Conservation (phyloP, 441 rosid genomes). For the Erodium moschatum region DNA sequence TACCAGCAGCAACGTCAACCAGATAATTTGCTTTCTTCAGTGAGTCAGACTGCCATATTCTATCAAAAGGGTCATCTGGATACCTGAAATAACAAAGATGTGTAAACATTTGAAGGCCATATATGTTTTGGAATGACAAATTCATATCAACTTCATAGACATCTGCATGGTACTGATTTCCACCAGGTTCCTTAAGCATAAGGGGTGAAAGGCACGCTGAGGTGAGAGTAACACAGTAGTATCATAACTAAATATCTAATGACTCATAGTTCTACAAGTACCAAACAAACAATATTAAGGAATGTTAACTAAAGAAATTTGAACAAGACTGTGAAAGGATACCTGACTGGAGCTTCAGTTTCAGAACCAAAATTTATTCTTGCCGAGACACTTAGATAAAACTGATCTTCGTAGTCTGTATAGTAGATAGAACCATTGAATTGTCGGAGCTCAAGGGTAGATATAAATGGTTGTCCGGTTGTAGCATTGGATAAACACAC, state of each 20-base stretch:
- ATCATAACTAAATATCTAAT: not conserved
- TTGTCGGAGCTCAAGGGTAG: constrained; percentile 93
- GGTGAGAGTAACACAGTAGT: not conserved
- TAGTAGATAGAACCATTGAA: constrained; percentile 74
- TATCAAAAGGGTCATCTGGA: constrained; percentile 95
- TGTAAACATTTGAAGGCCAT: not conserved
- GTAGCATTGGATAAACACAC: constrained; percentile 95
- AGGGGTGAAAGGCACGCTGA: not conserved
- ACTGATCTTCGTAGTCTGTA: constrained; percentile 52
- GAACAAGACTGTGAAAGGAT: constrained; percentile 22
- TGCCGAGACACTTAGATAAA: constrained; percentile 69
- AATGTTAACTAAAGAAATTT: constrained; percentile 13
- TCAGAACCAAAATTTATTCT: constrained; percentile 93
- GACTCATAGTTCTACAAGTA: not conserved
- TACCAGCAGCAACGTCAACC: constrained; percentile 91
- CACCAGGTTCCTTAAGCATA: not conserved
- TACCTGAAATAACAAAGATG: constrained; percentile 46
- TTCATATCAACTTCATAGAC: not conserved
- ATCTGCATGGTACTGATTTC: not conserved
- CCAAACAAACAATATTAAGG: too few species aligned
- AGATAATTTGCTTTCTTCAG: constrained; percentile 72
- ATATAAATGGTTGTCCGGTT: constrained; percentile 89
- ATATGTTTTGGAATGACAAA: constrained; percentile 2
- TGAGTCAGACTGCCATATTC: constrained; percentile 89
- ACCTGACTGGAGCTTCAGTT: constrained; percentile 74